phyloP scores from a whole-genome alignment of 345 rosid species.

The Syzygium grande region DNA sequence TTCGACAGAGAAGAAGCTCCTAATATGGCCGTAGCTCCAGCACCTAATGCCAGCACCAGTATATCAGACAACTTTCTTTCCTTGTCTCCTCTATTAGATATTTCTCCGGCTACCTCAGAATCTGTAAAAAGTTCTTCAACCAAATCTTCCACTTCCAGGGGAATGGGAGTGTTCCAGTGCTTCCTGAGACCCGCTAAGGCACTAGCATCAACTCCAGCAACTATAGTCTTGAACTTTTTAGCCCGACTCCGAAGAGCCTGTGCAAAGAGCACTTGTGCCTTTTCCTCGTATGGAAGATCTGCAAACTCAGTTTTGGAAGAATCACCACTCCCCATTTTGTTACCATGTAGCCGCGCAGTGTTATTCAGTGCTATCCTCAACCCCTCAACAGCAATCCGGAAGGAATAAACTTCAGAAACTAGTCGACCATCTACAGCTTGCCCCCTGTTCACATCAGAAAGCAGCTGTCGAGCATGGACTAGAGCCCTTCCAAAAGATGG shows the following conservation, averaged over 20 bases:
- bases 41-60: constrained; percentile 81
- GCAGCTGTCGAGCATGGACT: constrained; percentile 55
- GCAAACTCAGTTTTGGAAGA: constrained; percentile 35
- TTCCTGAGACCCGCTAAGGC: constrained; percentile 67
- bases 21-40: constrained; percentile 80
- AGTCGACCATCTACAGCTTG: constrained; percentile 36
- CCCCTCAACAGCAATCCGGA: constrained; percentile 81
- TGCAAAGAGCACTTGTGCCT: constrained; percentile 67
- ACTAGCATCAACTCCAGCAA: constrained; percentile 82
- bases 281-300: constrained; percentile 64
- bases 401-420: constrained; percentile 66
- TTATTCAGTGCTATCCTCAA: constrained; percentile 72
- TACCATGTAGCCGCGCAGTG: constrained; percentile 53
- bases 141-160: constrained; percentile 58
- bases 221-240: constrained; percentile 54
- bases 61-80: constrained; percentile 40
- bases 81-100: constrained; percentile 25
- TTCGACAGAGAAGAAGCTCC: constrained; percentile 82
- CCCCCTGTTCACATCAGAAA: constrained; percentile 59
- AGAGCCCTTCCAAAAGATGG: constrained; percentile 66
- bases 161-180: constrained; percentile 72
- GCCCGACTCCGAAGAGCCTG: constrained; percentile 72
- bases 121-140: constrained; percentile 38
- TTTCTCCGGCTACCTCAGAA: constrained; percentile 31
- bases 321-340: constrained; percentile 20